Conservation (phyloP, 176 grass and related monocot genomes). For the Juncus effusus region DNA sequence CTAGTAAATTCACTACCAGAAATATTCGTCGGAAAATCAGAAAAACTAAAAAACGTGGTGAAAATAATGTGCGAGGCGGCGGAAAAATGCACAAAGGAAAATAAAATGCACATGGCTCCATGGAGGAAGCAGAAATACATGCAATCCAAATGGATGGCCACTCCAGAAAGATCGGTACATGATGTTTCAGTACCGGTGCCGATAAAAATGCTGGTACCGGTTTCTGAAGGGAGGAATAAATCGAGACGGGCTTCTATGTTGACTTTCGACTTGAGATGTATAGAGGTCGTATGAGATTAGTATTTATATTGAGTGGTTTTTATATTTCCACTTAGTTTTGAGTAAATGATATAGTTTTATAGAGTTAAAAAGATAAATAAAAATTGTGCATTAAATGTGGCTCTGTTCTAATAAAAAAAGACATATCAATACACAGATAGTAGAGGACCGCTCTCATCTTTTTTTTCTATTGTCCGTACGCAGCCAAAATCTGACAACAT, state of each 20-base stretch:
- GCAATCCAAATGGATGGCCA: conserved; percentile 79
- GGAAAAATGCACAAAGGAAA: conserved; percentile 74
- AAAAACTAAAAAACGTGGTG: conserved; percentile 46
- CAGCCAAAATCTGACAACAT: too few relatives aligned
- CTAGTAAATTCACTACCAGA: conserved; percentile 55
- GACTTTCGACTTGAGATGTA: conserved; percentile 58
- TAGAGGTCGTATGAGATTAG: conserved; percentile 38
- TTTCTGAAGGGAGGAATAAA: conserved; percentile 44
- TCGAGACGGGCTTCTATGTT: conserved; percentile 74
- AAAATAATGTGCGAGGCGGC: conserved; percentile 54
- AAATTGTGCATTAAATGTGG: too few relatives aligned
- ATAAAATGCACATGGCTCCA: conserved; percentile 72
- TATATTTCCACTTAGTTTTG: neutral
- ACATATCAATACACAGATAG: too few relatives aligned
- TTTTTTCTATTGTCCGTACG: too few relatives aligned
- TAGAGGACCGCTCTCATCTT: too few relatives aligned
- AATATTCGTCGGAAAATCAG: conserved; percentile 52
- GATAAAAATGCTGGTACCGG: conserved; percentile 11
- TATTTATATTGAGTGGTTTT: neutral
- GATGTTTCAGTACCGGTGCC: neutral
- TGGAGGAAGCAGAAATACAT: conserved; percentile 91
- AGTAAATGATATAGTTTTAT: neutral
- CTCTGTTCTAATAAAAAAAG: too few relatives aligned
- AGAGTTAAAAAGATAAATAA: neutral
- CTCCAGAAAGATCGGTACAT: conserved; percentile 36